Evolutionary conservation across 257 asterid species (phyloP).

Genomic region (Solanum bulbocastanum): DNA sequence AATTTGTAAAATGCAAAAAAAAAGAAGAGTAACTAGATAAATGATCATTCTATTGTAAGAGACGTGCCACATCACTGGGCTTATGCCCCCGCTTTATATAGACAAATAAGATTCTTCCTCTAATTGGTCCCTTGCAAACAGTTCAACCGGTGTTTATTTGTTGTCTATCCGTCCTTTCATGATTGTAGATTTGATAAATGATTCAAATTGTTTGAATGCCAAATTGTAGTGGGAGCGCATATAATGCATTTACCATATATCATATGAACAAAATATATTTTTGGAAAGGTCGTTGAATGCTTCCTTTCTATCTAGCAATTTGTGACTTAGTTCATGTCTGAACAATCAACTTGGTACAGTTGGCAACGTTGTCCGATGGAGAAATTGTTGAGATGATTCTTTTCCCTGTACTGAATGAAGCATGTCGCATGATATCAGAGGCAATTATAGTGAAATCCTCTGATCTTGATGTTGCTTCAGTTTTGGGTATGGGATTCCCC

Average conservation of each 20-base stretch:
- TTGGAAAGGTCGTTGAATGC: neutral
- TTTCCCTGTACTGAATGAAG: constrained; percentile 97
- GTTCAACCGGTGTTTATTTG: neutral
- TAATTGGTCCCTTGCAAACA: neutral
- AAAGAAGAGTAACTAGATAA: neutral
- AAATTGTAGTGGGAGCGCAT: neutral
- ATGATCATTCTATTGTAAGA: neutral
- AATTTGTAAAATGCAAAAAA: neutral
- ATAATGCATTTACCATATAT: neutral
- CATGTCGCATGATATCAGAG: constrained; percentile 86
- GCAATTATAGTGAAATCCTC: constrained; percentile 86
- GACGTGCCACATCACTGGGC: neutral
- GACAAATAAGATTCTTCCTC: neutral
- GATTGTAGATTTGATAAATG: neutral
- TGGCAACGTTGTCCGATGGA: constrained; percentile 55
- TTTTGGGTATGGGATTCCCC: constrained; percentile 99
- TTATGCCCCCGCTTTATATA: neutral
- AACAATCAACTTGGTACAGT: constrained; percentile 24
- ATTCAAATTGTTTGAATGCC: neutral
- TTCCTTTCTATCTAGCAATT: neutral
- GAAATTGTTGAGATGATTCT: constrained; percentile 93
- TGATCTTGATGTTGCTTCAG: constrained; percentile 82
- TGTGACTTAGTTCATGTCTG: neutral
- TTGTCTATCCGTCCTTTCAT: neutral
- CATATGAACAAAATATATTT: neutral